A percentile compares a stretch with the other conserved stretches of the same genome.
phyloP scores from a whole-genome alignment of 495 filamentous ascomycete genomes.

The Daldinia caldariorum region DNA sequence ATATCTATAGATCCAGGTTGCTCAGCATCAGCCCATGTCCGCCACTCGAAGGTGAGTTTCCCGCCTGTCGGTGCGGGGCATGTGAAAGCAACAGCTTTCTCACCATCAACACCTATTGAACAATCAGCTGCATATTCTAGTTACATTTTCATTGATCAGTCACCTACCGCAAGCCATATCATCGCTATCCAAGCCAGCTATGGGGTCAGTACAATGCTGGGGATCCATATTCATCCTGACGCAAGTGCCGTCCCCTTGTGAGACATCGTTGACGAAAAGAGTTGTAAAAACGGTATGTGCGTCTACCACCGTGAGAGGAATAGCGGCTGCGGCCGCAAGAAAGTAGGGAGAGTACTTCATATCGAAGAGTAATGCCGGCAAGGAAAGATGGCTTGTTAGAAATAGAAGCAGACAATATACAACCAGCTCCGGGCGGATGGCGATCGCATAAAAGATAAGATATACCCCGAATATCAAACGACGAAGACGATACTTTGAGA shows the following conservation, averaged over 20 bases:
- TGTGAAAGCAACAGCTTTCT: slow-evolving; percentile 65
- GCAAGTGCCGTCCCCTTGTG: slow-evolving; percentile 74
- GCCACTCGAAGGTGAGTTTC: slow-evolving; percentile 70
- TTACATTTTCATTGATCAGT: neutral
- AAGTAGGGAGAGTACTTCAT: slow-evolving; percentile 45
- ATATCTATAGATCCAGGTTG: slow-evolving; percentile 65
- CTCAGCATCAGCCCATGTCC: slow-evolving; percentile 65
- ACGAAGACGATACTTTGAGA: neutral
- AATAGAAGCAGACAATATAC: neutral
- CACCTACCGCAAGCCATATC: slow-evolving; percentile 77
- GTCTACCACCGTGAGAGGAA: slow-evolving; percentile 44
- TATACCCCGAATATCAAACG: neutral
- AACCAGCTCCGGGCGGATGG: neutral
- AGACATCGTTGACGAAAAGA: slow-evolving; percentile 69
- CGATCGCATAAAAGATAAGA: neutral
- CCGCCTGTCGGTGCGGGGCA: slow-evolving; percentile 64
- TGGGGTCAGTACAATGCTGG: slow-evolving; percentile 61
- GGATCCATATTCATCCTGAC: slow-evolving; percentile 69
- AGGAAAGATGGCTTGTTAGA: neutral
- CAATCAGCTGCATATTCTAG: slow-evolving; percentile 5
- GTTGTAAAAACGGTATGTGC: slow-evolving; percentile 76
- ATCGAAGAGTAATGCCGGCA: slow-evolving; percentile 7
- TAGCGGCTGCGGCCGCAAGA: slow-evolving; percentile 44
- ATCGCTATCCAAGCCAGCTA: slow-evolving; percentile 60
- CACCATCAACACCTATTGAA: slow-evolving; percentile 64